Percentiles rank a stretch among this genome's conserved stretches.
Evolutionary conservation across 2,329 filamentous ascomycete genomes (phyloP).

Genomic region (Dothistroma pini): DNA sequence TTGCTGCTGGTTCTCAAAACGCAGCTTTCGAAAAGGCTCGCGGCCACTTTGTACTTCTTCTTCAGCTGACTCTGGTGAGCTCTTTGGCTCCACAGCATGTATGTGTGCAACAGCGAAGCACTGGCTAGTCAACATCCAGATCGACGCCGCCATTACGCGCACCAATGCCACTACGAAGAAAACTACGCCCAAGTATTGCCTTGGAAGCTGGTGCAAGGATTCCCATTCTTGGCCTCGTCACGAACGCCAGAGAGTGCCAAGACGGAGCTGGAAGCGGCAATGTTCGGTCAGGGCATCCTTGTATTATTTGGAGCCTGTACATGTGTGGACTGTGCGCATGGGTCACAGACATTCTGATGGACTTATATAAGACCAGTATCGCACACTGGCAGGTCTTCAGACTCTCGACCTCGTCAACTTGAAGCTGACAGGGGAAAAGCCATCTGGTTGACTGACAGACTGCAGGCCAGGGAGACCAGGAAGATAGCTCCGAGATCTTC

Average conservation of each 20-base stretch:
- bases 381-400: too few relatives aligned
- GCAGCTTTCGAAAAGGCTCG: not conserved
- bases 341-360: too few relatives aligned
- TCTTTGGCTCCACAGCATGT: not conserved
- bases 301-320: not conserved
- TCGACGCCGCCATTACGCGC: not conserved
- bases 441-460: too few relatives aligned
- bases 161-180: not conserved
- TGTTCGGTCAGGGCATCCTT: not conserved
- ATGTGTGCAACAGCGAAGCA: not conserved
- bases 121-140: not conserved
- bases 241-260: not conserved
- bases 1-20: not conserved
- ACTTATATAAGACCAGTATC: not conserved
- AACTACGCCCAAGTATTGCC: not conserved
- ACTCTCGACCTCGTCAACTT: too few relatives aligned
- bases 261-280: not conserved
- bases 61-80: not conserved
- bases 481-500: too few relatives aligned
- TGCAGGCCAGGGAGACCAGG: too few relatives aligned
- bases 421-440: too few relatives aligned
- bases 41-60: not conserved
- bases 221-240: not conserved
- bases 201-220: not conserved
- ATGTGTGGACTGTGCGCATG: not conserved